A percentile compares a stretch with the other conserved stretches of the same genome.
Evolutionary conservation across 2,329 filamentous ascomycete genomes (phyloP).

Genomic region (Bipolaris cookei): DNA sequence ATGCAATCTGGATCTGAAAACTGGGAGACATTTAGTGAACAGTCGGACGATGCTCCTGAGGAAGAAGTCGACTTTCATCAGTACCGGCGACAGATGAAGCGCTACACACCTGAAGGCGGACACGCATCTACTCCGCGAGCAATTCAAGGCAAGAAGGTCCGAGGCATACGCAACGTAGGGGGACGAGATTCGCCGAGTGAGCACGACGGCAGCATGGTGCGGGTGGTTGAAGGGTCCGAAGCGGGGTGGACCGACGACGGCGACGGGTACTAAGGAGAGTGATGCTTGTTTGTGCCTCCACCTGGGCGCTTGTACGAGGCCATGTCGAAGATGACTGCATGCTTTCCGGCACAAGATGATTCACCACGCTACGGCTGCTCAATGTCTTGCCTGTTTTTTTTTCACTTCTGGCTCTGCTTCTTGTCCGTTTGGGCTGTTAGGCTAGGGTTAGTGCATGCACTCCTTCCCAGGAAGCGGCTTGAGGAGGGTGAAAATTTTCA

Average conservation of each 20-base stretch:
- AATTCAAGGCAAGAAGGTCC: constrained; percentile 46
- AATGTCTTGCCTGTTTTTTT: background rate
- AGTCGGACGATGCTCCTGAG: constrained; percentile 69
- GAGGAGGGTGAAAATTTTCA: constrained; percentile 20
- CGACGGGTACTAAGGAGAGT: constrained; percentile 40
- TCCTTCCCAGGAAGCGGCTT: background rate
- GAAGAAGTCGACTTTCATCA: constrained; percentile 80
- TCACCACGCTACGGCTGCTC: constrained; percentile 6
- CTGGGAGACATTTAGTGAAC: constrained; percentile 95
- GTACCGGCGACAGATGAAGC: constrained; percentile 72
- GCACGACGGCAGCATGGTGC: constrained; percentile 52
- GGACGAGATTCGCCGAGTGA: constrained; percentile 45
- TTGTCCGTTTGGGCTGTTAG: background rate
- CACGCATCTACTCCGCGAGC: constrained; percentile 43
- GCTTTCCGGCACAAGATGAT: constrained; percentile 7
- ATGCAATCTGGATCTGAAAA: constrained; percentile 86
- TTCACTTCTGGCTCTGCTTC: background rate
- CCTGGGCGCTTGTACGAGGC: constrained; percentile 10
- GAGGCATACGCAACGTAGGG: constrained; percentile 56
- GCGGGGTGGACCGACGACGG: constrained; percentile 61
- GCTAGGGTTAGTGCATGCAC: constrained; percentile 2
- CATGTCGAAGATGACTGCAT: constrained; percentile 11
- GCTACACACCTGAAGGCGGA: constrained; percentile 55
- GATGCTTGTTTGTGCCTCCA: constrained; percentile 6
- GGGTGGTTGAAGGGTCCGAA: constrained; percentile 58